Base-by-base conservation (phyloP, 2,329 filamentous ascomycete species). In the Paecilomyces sp. region DNA sequence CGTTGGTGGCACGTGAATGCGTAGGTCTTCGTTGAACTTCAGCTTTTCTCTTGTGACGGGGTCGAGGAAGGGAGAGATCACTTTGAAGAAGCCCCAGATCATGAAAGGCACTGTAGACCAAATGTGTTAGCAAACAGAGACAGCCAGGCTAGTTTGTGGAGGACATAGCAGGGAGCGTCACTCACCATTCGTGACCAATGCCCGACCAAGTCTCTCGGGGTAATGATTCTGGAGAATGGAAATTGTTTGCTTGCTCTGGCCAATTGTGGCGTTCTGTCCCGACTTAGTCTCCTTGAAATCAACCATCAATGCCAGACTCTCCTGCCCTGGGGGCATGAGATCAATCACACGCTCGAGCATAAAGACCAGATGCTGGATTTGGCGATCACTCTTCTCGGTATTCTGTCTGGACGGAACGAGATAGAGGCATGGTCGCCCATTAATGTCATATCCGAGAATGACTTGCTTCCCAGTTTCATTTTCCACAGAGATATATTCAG, bases 381-480 rank as follows among this genome's bases (percentile, higher is more conserved):
- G 94, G 67, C 91, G 85, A 41, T 92, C 90, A 62, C 87, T 89
- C 59, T 87, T 83, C 66, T 95, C 88, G 1, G 94, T 97, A 80
- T 99, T 99, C 78, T 99, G 94, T 66, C 88, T 87, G 33, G 88
- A 90, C 1, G 94, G 94, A 72, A 89, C 88, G 61, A 99, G 84
- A 77, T 97, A 97, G 69, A 94, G 85, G 74, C 92, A 97, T 1
- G 92, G 91, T n/a, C 93, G 83, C 56, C 84, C 89, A 62, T 91
- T 80, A 61, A 88, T 90, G 78, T 99, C 94, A 76, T 87, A 99
- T 51, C 94, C 94, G 22, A 94, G 76, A 60, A 96, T 82, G 60
- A 96, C 83, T 75, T 97, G 93, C 81, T 99, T 99, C 66, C 94
- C 94, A 9, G 93, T 97, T 79, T 93, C 92, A 74, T 97, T 96